Evolutionary conservation across 441 rosid species (phyloP).

Genomic region (Pelargonium myrrhifolium): DNA sequence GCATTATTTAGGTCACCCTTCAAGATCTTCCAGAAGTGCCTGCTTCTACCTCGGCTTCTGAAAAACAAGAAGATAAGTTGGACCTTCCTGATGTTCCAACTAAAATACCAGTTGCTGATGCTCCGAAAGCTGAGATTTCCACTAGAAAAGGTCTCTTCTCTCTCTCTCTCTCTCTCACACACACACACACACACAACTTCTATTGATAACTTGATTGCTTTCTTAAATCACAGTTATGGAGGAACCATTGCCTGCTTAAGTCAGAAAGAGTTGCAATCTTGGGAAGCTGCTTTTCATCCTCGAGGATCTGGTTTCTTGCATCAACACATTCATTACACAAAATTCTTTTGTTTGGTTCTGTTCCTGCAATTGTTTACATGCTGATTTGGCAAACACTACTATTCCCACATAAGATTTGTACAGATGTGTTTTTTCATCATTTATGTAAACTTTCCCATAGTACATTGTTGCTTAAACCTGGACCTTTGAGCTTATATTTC

Average conservation of each 20-base stretch:
- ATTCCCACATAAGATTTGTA: conserved; percentile 8
- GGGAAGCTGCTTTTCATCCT: conserved; percentile 7
- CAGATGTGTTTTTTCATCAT: conserved; percentile 7
- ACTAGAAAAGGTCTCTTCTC: conserved; percentile 43
- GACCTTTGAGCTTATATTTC: no score
- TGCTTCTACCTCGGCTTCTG: conserved; percentile 16
- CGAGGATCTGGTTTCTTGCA: neutral
- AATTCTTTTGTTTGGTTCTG: conserved; percentile 4
- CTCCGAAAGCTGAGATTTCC: conserved; percentile 35
- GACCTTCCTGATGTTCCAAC: conserved; percentile 83
- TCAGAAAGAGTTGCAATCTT: conserved; percentile 8
- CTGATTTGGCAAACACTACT: conserved; percentile 3
- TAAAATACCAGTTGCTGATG: conserved; percentile 38
- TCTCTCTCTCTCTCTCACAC: neutral
- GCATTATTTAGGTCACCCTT: conserved; percentile 35
- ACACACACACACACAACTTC: neutral
- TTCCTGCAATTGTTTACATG: conserved; percentile 9
- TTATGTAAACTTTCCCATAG: no score
- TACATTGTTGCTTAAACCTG: no score
- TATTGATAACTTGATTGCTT: neutral
- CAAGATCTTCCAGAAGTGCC: conserved; percentile 79
- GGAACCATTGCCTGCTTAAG: conserved; percentile 77
- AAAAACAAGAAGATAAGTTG: conserved; percentile 34
- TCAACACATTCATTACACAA: neutral
- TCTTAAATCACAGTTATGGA: conserved; percentile 45